Base-by-base conservation (phyloP, 352 stramenopile genomes). In the Globisporangium sylvaticum region DNA sequence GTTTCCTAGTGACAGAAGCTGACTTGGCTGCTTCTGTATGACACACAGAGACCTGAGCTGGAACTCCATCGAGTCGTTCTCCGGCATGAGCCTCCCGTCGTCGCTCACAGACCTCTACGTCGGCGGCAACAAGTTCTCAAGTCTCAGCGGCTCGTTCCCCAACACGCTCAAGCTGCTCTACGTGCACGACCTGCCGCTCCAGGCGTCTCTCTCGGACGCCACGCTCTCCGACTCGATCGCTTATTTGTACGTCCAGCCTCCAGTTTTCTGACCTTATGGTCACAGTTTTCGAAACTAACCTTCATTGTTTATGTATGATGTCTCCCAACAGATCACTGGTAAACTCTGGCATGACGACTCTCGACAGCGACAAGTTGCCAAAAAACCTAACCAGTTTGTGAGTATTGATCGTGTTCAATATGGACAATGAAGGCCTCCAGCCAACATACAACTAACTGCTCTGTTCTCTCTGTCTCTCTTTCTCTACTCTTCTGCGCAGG, bases 111-210 rank as follows among this genome's bases (percentile, higher is more conserved):
- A 90, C 37, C 60, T 93, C 12, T 91, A 77, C 54, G 55, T 91
- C 0, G 84, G 84, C 32, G 84, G 84, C 20, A 93, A 93, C 64
- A 71, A 70, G 22, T 84, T 93, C 71, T 77, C 68, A 65, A 88
- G 81, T n/a, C 73, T 93, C n/a, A 55, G 68, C 5, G 75, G 66
- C 18, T 62, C 82, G 12, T 88, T 88, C 44, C 72, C 76, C 34
- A 78, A 76, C 55, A 69, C 71, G 6, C 73, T 91, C 24, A 85
- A 77, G 58, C 67, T 88, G 31, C 76, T 93, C 22, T 93, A 90
- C 67, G 77, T 88, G 20, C 83, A 91, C 75, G 79, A 92, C 67
- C 67, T 91, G 37, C 52, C 74, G 42, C 65, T 92, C 27, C 22
- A 55, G 18, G 50, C 68, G 22, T 77, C 77, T 29, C 48, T 92